Evolutionary conservation across 2,329 filamentous ascomycete species (phyloP).

Genomic region (Fusarium acutatum): DNA sequence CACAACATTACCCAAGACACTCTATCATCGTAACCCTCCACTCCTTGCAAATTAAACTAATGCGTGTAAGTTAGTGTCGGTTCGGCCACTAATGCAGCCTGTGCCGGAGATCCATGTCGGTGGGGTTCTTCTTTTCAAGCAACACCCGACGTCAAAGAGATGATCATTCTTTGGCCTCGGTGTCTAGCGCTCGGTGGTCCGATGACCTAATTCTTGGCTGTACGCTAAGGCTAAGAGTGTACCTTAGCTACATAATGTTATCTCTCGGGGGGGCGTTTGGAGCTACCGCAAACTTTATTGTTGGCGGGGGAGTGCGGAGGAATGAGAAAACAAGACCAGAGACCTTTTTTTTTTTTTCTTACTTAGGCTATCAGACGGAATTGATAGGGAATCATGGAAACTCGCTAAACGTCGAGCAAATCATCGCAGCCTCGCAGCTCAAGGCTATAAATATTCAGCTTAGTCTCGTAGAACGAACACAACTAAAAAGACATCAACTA

Average conservation of each 20-base stretch:
- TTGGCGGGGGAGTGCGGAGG: slow-evolving; percentile 1
- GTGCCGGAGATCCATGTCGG: slow-evolving; percentile 8
- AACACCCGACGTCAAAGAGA: neutral
- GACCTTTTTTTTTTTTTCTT: neutral
- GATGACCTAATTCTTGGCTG: neutral
- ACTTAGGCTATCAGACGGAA: neutral
- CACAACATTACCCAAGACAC: neutral
- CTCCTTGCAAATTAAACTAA: neutral
- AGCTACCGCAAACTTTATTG: neutral
- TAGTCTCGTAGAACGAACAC: neutral
- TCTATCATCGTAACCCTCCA: neutral
- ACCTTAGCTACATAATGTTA: neutral
- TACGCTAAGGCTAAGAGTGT: neutral
- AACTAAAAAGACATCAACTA: neutral
- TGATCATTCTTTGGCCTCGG: neutral
- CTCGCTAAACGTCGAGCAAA: neutral
- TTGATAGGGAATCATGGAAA: neutral
- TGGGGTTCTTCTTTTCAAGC: neutral
- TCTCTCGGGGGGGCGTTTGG: neutral
- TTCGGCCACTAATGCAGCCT: slow-evolving; percentile 33
- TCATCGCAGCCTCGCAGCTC: neutral
- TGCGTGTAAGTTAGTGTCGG: slow-evolving; percentile 13
- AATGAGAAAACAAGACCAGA: slow-evolving; percentile 5
- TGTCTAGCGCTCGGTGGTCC: neutral
- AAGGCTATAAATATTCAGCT: neutral